Base-by-base conservation (phyloP, 495 filamentous ascomycete species). In the Aspergillus panamensis region DNA sequence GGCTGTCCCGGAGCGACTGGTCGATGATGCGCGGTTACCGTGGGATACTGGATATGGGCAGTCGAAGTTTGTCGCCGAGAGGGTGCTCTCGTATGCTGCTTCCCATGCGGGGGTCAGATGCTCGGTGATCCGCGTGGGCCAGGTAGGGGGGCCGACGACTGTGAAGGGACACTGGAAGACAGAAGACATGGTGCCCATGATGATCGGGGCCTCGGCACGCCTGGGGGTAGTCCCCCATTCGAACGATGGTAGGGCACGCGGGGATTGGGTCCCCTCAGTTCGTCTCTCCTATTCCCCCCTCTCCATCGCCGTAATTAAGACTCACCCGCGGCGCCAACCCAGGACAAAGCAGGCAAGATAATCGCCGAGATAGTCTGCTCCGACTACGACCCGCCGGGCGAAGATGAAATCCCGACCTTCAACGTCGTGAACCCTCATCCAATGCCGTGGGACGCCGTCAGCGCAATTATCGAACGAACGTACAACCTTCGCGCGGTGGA, bases 101-200 rank as follows among this genome's bases (percentile, higher is more conserved):
- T 6, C 61, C 64, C 33, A 60, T 44, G 1, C 66, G 6, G 70
- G 69, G 14, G 70, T 86, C 0, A 71, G 73, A 4, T 71, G 71
- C 0, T 74, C 73, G 1, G 66, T 84, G 14, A 71, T 76, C 53
- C 77, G 85, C 0, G 76, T 85, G 1, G 84, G 84, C 0, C 84
- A 87, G 61, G 78, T 87, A 50, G 78, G 64, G 0, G 84, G 85
- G 0, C 79, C 84, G 2, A 60, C 53, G 6, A 61, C 58, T 0
- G 12, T 54, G 20, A 37, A 47, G 3, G 73, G 74, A 0, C 37
- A 57, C 7, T 77, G 74, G 73, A 76, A 69, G 45, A 51, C 48
- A 20, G 57, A 66, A 3, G 74, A 77, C 31, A 76, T 72, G 73
- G n/a, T 74, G 0, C 67, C 71, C 0, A 59, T 64, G 1, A 30